Evolutionary conservation across 495 filamentous ascomycete genomes (phyloP), one percentile per base, ranked within the genome.

Genomic region (Neurospora sp.): DNA sequence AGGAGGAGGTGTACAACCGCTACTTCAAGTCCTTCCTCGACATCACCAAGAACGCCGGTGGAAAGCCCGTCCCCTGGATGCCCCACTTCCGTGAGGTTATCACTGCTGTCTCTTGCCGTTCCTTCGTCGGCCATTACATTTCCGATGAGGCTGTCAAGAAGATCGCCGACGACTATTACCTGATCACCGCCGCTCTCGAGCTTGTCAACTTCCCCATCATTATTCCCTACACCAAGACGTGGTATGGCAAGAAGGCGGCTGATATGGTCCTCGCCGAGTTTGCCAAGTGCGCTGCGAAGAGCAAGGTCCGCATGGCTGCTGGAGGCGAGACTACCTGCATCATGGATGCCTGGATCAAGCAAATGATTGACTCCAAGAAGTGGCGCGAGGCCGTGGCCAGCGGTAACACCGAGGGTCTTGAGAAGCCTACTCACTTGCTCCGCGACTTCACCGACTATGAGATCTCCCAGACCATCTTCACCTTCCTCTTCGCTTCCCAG

Each of bases 191-290:
- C 66, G 96, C 96, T 9, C 89, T 99, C 74, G 96, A 99, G 80
- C 88, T 99, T 46, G 96, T 99, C 83, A 98, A 98, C 85, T 98
- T 99, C 87, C 96, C 96, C 42, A 92, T 99, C 84, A 98, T 98
- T 82, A 84, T 99, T 71, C 96, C 96, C 66, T 99, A 88, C 87
- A 97, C 96, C 77, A 95, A 92, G 87, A 93, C 93, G 10, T 99
- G 94, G 93, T 97, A 97, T 80, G 96, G 96, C 75, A 97, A 98
- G 88, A 96, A 93, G 84, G 93, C 95, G 20, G 90, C 96, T 49
- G 92, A 95, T 77, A 95, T 95, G 90, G 94, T 98, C 35, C 86
- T 98, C 73, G 89, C 88, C 3, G 94, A 97, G 80, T 98, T 99
- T 80, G 81, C 92, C 78, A 93, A 92, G 80, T 99, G 96, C 81